Evolutionary conservation across 345 rosid genomes (phyloP).

Genomic region (Aquilaria malaccensis): DNA sequence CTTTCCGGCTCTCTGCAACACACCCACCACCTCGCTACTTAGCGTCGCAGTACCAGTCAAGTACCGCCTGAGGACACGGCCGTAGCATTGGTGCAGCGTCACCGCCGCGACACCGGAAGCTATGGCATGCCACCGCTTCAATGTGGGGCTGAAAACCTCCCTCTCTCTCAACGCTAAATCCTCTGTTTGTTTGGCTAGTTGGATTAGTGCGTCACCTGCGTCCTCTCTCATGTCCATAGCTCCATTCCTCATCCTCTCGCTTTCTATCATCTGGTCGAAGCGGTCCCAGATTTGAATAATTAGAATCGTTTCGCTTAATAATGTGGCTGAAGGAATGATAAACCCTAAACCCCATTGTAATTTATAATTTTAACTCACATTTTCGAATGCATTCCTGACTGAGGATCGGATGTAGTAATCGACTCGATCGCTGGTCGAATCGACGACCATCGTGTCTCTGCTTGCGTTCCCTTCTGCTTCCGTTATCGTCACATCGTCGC

Average conservation of each 20-base stretch:
- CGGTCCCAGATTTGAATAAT: neutral
- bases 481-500: slow-evolving; percentile 51
- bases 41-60: slow-evolving; percentile 41
- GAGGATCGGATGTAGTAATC: slow-evolving; percentile 75
- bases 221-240: slow-evolving; percentile 39
- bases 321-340: neutral
- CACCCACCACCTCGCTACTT: slow-evolving; percentile 46
- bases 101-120: slow-evolving; percentile 65
- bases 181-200: slow-evolving; percentile 69
- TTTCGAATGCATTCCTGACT: slow-evolving; percentile 57
- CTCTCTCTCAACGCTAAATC: slow-evolving; percentile 72
- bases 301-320: neutral
- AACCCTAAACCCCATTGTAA: neutral
- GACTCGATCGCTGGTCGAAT: slow-evolving; percentile 47
- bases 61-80: slow-evolving; percentile 64
- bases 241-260: slow-evolving; percentile 30
- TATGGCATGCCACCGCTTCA: slow-evolving; percentile 66
- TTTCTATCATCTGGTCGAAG: slow-evolving; percentile 44
- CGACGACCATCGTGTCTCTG: slow-evolving; percentile 7
- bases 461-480: slow-evolving; percentile 38
- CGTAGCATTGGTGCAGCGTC: slow-evolving; percentile 70
- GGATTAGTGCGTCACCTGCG: slow-evolving; percentile 46
- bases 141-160: slow-evolving; percentile 62
- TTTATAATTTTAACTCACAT: slow-evolving; percentile 28
- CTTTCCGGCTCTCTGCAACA: slow-evolving; percentile 68